Evolutionary conservation across 2,329 filamentous ascomycete genomes (phyloP).

Genomic region (Passalora sequoiae): DNA sequence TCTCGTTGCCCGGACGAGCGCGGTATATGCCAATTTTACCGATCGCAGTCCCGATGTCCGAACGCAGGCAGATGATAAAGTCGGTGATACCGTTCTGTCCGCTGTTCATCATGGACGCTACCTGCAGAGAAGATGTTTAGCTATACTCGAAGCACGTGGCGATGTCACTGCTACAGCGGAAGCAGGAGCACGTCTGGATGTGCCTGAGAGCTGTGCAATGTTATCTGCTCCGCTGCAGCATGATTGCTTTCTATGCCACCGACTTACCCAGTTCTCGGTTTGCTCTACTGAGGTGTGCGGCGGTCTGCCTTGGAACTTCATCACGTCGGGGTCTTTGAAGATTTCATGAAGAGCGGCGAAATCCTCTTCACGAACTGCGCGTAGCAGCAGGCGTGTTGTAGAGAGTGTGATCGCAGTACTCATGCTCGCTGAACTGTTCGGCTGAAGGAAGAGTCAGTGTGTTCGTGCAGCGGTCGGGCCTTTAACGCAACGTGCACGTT

Average conservation of each 20-base stretch:
- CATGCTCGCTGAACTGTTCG: not conserved
- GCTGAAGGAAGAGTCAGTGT: not conserved
- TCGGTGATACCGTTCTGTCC: constrained; percentile 4
- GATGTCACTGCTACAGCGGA: no score
- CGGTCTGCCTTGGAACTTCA: constrained; percentile 4
- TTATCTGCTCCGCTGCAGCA: no score
- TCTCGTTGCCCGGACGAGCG: constrained; percentile 3
- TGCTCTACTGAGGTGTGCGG: constrained; percentile 1
- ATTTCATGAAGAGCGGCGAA: not conserved
- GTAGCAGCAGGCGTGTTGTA: not conserved
- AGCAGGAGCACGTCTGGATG: no score
- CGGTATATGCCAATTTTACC: constrained; percentile 6
- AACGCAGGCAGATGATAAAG: constrained; percentile 3
- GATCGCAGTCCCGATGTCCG: not conserved
- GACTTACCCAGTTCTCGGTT: constrained; percentile 2
- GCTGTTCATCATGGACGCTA: not conserved
- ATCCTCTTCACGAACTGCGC: not conserved
- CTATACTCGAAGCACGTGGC: no score
- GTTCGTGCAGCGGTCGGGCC: not conserved
- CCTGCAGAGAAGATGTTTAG: no score
- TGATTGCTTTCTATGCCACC: no score
- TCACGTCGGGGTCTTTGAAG: not conserved
- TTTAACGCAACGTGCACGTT: not conserved
- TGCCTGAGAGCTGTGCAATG: no score
- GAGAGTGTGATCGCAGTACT: not conserved